Conservation (phyloP, 495 filamentous ascomycete species). For the Friedmanniomyces endolithicus region DNA sequence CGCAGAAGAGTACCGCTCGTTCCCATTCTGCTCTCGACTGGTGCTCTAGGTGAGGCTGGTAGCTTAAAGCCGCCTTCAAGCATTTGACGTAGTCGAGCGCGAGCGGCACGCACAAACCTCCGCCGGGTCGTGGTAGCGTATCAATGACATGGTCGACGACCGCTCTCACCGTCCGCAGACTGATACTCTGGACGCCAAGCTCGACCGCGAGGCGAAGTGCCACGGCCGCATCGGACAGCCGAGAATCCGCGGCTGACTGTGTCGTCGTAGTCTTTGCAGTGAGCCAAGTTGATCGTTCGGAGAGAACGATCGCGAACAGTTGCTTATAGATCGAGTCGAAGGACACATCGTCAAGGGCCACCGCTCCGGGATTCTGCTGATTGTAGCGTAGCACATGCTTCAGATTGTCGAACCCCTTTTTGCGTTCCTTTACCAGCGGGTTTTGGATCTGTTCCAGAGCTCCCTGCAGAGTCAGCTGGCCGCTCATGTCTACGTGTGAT, state of each 20-base stretch:
- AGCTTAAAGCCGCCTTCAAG: constrained; percentile 53
- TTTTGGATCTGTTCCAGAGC: constrained; percentile 15
- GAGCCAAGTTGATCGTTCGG: constrained; percentile 54
- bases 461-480: constrained; percentile 11
- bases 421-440: constrained; percentile 18
- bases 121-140: constrained; percentile 49
- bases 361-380: constrained; percentile 41
- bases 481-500: constrained; percentile 11
- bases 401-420: constrained; percentile 38
- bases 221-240: constrained; percentile 59
- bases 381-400: constrained; percentile 52
- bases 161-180: constrained; percentile 61
- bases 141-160: constrained; percentile 73
- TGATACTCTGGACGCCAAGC: constrained; percentile 53
- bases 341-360: constrained; percentile 53
- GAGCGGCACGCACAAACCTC: constrained; percentile 58
- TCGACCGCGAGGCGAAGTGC: constrained; percentile 59
- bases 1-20: constrained; percentile 53
- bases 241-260: constrained; percentile 36
- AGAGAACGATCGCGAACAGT: constrained; percentile 55
- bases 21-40: constrained; percentile 57
- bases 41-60: constrained; percentile 66
- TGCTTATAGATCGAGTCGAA: constrained; percentile 74
- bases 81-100: constrained; percentile 67
- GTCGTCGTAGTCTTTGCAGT: constrained; percentile 39